Conservation (phyloP, 768 basidiomycete genomes). For the Strobilomyces echinocephalus region DNA sequence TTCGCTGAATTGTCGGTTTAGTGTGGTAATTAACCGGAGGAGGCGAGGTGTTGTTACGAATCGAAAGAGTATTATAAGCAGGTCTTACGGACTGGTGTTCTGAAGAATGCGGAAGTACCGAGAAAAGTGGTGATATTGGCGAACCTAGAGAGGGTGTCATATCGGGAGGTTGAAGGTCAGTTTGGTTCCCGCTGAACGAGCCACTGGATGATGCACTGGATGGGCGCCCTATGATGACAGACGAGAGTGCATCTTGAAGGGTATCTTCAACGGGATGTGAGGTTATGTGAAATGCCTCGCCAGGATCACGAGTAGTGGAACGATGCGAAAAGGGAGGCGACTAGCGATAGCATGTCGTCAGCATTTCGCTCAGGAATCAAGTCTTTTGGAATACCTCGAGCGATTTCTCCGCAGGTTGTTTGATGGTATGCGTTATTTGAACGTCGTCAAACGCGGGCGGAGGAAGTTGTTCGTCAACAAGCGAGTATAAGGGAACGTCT, state of each 20-base stretch:
- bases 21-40: constrained; percentile 5
- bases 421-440: not conserved
- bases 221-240: not conserved
- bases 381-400: not conserved
- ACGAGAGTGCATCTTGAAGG: not conserved
- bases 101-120: not conserved
- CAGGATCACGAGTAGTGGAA: not conserved
- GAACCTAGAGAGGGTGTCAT: not conserved
- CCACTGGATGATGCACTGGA: not conserved
- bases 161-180: not conserved
- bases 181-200: not conserved
- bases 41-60: not conserved
- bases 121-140: not conserved
- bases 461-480: constrained; percentile 22
- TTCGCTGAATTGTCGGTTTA: constrained; percentile 5
- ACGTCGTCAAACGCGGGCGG: constrained; percentile 25
- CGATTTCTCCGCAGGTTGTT: not conserved
- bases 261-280: not conserved
- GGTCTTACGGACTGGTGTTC: not conserved
- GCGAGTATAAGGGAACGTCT: constrained; percentile 19
- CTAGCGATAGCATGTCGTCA: not conserved
- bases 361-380: not conserved
- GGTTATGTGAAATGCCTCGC: not conserved
- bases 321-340: not conserved
- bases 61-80: not conserved